phyloP scores from a whole-genome alignment of 2,329 filamentous ascomycete genomes.

The Phyllosticta capitalensis region DNA sequence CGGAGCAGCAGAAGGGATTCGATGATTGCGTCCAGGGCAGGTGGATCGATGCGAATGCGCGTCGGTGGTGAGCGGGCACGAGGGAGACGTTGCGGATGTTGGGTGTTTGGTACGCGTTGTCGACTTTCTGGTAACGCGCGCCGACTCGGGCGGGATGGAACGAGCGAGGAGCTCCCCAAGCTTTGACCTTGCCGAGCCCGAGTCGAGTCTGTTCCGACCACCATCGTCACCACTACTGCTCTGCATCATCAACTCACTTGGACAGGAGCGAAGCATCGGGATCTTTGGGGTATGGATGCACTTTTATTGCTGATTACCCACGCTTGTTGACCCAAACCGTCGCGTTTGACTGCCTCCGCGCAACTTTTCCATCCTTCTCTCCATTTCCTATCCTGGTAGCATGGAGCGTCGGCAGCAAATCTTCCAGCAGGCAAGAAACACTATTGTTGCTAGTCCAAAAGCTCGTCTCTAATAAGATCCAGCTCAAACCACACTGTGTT shows the following conservation, averaged over 20 bases:
- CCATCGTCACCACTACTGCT: not conserved
- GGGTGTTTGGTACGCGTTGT: slow-evolving; percentile 9
- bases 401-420: slow-evolving; percentile 22
- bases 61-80: not conserved
- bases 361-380: not conserved
- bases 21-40: not conserved
- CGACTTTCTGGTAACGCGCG: slow-evolving; percentile 9
- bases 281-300: not conserved
- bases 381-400: not conserved
- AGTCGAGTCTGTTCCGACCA: not conserved
- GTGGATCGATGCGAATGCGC: slow-evolving; percentile 1
- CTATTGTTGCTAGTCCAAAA: not conserved
- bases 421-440: slow-evolving; percentile 28
- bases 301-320: not conserved
- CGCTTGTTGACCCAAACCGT: not conserved
- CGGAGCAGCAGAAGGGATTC: not conserved
- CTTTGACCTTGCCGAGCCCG: not conserved
- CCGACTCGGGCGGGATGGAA: not conserved
- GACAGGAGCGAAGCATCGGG: not conserved
- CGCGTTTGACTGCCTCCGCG: not conserved
- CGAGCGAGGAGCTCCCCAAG: not conserved
- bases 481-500: slow-evolving; percentile 52
- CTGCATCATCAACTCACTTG: not conserved
- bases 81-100: slow-evolving; percentile 3
- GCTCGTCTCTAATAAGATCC: slow-evolving; percentile 15